phyloP scores from a whole-genome alignment of 164 flowering plant genomes.

The Protea cynaroides region DNA sequence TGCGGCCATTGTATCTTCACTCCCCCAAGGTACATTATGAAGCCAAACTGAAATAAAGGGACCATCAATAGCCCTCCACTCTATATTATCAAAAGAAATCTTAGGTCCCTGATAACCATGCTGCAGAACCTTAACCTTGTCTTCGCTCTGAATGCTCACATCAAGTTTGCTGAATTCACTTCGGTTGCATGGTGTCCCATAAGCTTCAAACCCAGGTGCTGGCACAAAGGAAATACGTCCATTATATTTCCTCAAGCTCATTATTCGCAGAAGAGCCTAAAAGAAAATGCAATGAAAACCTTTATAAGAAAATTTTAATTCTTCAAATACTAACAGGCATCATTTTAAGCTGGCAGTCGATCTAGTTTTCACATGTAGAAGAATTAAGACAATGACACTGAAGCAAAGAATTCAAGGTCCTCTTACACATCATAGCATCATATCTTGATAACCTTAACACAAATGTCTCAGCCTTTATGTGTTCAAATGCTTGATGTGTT shows the following conservation, averaged over 20 bases:
- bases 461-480: too few species aligned
- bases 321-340: neutral
- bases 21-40: slow-evolving; percentile 96
- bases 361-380: too few species aligned
- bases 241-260: slow-evolving; percentile 58
- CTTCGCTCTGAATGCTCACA: slow-evolving; percentile 17
- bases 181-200: slow-evolving; percentile 46
- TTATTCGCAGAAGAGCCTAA: slow-evolving; percentile 66
- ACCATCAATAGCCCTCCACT: slow-evolving; percentile 75
- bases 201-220: slow-evolving; percentile 83
- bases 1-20: slow-evolving; percentile 74
- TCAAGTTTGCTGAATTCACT: slow-evolving; percentile 14
- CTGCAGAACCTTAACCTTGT: slow-evolving; percentile 18
- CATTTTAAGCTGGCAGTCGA: neutral
- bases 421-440: too few species aligned
- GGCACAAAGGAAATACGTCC: slow-evolving; percentile 81
- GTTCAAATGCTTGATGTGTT: too few species aligned
- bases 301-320: neutral
- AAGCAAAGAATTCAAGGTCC: too few species aligned
- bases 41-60: slow-evolving; percentile 96
- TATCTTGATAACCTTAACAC: too few species aligned
- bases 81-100: slow-evolving; percentile 28
- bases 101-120: slow-evolving; percentile 60
- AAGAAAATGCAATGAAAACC: slow-evolving; percentile 1
- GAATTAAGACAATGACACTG: too few species aligned